phyloP scores from a whole-genome alignment of 2,329 filamentous ascomycete species.

The Chaetomiaceae sp. region DNA sequence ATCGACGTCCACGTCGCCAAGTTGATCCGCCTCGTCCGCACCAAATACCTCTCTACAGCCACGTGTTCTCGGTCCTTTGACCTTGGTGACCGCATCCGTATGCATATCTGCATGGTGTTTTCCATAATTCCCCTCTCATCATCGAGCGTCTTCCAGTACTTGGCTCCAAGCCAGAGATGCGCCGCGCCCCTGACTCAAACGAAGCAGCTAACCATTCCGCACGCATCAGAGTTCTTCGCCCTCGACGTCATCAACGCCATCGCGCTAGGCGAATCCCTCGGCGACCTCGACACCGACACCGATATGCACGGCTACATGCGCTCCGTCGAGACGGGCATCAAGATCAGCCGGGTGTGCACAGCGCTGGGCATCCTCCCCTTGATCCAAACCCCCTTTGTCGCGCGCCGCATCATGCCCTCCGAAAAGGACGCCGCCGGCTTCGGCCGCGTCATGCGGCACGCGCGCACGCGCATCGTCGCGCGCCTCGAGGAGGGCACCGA shows the following conservation, averaged over 20 bases:
- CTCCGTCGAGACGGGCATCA: constrained; percentile 12
- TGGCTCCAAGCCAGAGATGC: too few relatives aligned
- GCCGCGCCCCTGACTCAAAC: constrained; percentile 41
- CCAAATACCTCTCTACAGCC: constrained; percentile 33
- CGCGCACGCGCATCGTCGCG: constrained; percentile 24
- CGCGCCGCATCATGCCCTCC: constrained; percentile 25
- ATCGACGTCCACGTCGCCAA: constrained; percentile 43
- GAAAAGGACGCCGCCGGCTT: constrained; percentile 29
- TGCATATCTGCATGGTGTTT: too few relatives aligned
- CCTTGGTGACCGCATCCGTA: neutral
- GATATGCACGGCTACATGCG: constrained; percentile 43
- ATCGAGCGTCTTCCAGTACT: constrained; percentile 18
- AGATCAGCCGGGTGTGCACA: neutral
- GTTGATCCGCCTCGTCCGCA: constrained; percentile 42
- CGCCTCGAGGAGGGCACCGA: constrained; percentile 13
- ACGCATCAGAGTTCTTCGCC: constrained; percentile 47
- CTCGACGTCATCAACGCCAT: constrained; percentile 51
- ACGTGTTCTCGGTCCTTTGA: constrained; percentile 22
- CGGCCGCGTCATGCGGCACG: constrained; percentile 30
- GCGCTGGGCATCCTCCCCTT: constrained; percentile 10
- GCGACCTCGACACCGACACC: constrained; percentile 40
- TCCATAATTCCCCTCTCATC: too few relatives aligned
- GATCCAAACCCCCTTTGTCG: constrained; percentile 15
- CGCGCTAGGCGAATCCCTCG: constrained; percentile 45
- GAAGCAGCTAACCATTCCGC: constrained; percentile 41